Conservation (phyloP, 2,329 filamentous ascomycete genomes). For the Pyricularia pennisetigena region DNA sequence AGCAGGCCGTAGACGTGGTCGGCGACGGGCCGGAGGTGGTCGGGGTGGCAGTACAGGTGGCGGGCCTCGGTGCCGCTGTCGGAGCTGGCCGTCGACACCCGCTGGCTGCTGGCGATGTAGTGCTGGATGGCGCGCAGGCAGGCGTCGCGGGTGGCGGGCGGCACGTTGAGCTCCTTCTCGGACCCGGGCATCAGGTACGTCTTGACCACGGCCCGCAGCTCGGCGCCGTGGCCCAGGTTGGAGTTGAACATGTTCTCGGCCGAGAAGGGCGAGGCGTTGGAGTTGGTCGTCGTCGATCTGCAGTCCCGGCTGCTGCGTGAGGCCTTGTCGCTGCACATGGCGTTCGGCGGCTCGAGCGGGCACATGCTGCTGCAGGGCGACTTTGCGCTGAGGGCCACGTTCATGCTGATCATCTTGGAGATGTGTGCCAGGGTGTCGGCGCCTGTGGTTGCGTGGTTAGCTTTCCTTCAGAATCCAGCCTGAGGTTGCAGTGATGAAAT, state of each 20-base stretch:
- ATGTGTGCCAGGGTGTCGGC: constrained; percentile 23
- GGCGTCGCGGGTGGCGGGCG: constrained; percentile 26
- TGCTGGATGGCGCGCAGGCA: constrained; percentile 24
- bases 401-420: constrained; percentile 20
- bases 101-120: background rate
- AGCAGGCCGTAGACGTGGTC: constrained; percentile 36
- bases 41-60: constrained; percentile 23
- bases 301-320: background rate
- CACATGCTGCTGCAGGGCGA: background rate
- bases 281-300: background rate
- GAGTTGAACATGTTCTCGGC: constrained; percentile 10
- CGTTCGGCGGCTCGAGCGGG: constrained; percentile 5
- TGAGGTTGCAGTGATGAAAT: constrained; percentile 6
- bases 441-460: constrained; percentile 11
- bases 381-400: constrained; percentile 15
- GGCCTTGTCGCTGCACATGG: constrained; percentile 4
- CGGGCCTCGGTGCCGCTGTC: background rate
- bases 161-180: constrained; percentile 37
- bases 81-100: background rate
- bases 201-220: constrained; percentile 27
- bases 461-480: background rate
- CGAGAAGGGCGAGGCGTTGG: background rate
- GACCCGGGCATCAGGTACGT: constrained; percentile 29
- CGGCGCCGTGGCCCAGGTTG: constrained; percentile 13
- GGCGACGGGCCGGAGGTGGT: constrained; percentile 29